Percentiles rank a stretch among this genome's conserved stretches.
phyloP scores from a whole-genome alignment of 108 stramenopile genomes.

The Pseudonitzschia delicatissima region DNA sequence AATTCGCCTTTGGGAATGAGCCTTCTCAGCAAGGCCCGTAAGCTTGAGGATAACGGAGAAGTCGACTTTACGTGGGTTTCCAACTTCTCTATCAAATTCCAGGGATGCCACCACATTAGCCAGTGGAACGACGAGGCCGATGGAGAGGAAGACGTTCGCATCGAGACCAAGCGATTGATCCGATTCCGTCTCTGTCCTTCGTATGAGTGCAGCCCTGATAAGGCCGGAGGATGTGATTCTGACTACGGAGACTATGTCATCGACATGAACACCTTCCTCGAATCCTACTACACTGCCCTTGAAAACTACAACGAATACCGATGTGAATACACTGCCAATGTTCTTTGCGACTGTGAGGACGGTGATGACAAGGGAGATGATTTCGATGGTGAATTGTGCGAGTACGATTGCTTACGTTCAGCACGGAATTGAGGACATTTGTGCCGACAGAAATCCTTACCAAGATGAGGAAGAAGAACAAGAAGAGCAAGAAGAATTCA shows the following conservation, averaged over 20 bases:
- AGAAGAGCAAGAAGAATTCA: conserved; percentile 36
- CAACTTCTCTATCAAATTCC: conserved; percentile 82
- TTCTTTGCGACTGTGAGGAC: conserved; percentile 49
- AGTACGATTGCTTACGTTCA: conserved; percentile 64
- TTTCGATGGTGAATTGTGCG: conserved; percentile 53
- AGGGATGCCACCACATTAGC: conserved; percentile 79
- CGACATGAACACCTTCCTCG: conserved; percentile 76
- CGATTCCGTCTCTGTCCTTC: conserved; percentile 83
- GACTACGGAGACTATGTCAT: conserved; percentile 86
- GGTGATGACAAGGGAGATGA: conserved; percentile 47
- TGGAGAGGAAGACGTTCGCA: conserved; percentile 59
- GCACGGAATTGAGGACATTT: conserved; percentile 53
- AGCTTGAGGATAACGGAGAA: conserved; percentile 38
- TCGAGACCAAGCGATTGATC: conserved; percentile 70
- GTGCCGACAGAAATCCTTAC: conserved; percentile 62
- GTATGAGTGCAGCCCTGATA: conserved; percentile 44
- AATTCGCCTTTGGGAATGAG: conserved; percentile 45
- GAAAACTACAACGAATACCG: conserved; percentile 51
- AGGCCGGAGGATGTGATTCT: conserved; percentile 55
- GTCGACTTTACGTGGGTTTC: conserved; percentile 67
- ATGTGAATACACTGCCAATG: conserved; percentile 47
- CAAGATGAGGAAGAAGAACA: conserved; percentile 47
- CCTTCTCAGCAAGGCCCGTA: conserved; percentile 62
- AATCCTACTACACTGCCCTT: conserved; percentile 50
- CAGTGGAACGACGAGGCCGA: conserved; percentile 73